Conservation (phyloP, 352 stramenopile species). For the Aphanomyces invadans region DNA sequence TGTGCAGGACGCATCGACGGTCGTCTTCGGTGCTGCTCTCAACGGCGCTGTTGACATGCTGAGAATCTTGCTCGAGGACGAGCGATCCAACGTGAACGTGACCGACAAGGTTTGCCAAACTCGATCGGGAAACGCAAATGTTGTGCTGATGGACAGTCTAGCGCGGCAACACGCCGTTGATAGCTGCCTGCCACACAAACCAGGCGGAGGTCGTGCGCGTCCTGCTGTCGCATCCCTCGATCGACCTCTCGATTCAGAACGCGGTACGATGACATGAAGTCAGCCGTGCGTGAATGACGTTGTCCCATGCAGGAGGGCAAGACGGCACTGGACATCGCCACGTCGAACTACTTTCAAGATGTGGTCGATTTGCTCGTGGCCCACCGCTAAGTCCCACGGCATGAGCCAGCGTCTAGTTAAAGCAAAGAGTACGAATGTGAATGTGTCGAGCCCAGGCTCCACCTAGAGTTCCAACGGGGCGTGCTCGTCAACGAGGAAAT, state of each 20-base stretch:
- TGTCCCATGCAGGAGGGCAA: conserved; percentile 16
- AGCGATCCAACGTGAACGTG: not conserved
- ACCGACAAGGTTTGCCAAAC: not conserved
- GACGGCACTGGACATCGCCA: not conserved
- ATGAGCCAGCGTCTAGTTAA: too few species aligned
- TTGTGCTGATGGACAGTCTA: not conserved
- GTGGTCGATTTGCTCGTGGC: not conserved
- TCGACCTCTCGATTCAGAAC: not conserved
- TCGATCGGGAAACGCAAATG: not conserved
- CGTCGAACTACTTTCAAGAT: conserved; percentile 6
- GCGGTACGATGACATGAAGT: not conserved
- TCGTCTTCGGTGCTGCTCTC: not conserved
- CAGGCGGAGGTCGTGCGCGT: not conserved
- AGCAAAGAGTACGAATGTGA: not conserved
- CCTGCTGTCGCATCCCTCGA: not conserved
- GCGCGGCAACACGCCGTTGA: conserved; percentile 2
- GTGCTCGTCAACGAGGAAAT: too few species aligned
- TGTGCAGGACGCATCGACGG: not conserved
- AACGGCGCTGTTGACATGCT: conserved; percentile 1
- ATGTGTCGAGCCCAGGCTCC: too few species aligned
- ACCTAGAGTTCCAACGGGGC: too few species aligned
- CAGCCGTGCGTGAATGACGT: too few species aligned
- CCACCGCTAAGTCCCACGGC: too few species aligned
- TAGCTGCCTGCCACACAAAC: not conserved
- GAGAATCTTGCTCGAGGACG: not conserved